These are phyloP conservation scores for Fusarium sp. DNA, from an alignment of 2,329 filamentous ascomycete genomes.

Conservation along the genomic window DNA sequence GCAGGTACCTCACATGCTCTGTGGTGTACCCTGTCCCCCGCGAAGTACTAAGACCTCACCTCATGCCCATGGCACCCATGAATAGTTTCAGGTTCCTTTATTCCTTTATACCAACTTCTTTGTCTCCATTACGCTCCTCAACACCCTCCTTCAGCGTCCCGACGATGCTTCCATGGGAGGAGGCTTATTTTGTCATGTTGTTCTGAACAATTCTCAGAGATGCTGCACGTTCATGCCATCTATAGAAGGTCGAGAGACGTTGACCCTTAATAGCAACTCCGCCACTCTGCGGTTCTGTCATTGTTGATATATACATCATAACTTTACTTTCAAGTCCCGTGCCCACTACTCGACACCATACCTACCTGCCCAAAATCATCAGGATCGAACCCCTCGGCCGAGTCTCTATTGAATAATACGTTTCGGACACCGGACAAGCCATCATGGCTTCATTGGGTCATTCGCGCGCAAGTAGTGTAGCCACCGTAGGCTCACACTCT, in stretches of 20 bases:
- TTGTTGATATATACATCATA: constrained; percentile 26
- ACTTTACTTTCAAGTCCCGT: constrained; percentile 9
- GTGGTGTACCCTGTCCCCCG: constrained; percentile 37
- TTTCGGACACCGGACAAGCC: constrained; percentile 13
- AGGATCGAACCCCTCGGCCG: constrained; percentile 7
- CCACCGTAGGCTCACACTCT: constrained; percentile 47
- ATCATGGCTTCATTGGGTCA: constrained; percentile 48
- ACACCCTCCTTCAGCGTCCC: constrained; percentile 4
- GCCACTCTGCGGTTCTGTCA: constrained; percentile 30
- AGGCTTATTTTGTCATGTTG: constrained; percentile 27
- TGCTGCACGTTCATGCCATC: constrained; percentile 31
- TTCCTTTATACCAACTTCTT: constrained; percentile 40
- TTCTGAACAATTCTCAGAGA: constrained; percentile 26
- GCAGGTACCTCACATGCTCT: constrained; percentile 18
- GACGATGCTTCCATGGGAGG: constrained; percentile 22
- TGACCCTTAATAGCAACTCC: constrained; percentile 40
- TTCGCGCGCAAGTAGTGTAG: constrained; percentile 46
- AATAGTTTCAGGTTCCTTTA: constrained; percentile 33
- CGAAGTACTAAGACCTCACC: constrained; percentile 39
- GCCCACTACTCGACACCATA: constrained; percentile 3
- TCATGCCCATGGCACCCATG: constrained; percentile 28
- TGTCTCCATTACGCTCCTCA: constrained; percentile 1
- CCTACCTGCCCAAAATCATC: constrained; percentile 6
- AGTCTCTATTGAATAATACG: constrained; percentile 32
- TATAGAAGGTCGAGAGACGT: constrained; percentile 26